phyloP scores from a whole-genome alignment of 345 rosid species.

The Gossypium anomalum region DNA sequence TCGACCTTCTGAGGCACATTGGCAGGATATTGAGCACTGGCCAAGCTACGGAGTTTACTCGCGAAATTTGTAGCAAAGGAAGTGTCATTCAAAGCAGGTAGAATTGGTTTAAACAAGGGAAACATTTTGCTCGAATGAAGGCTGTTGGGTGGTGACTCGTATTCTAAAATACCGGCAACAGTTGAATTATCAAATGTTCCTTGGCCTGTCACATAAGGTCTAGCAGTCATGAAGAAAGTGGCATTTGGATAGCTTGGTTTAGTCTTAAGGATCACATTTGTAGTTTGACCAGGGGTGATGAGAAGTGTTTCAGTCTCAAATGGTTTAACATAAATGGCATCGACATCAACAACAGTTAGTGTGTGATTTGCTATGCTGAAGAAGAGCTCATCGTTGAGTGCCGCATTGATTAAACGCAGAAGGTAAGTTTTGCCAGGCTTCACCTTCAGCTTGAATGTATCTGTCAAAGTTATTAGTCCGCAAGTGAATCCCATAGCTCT shows the following conservation, averaged over 20 bases:
- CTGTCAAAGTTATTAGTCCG: constrained; percentile 12
- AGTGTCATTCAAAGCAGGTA: constrained; percentile 56
- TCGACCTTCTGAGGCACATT: constrained; percentile 55
- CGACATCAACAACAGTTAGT: constrained; percentile 37
- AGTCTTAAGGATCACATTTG: constrained; percentile 41
- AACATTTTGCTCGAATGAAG: constrained; percentile 28
- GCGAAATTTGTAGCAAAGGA: constrained; percentile 43
- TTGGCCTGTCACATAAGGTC: constrained; percentile 60
- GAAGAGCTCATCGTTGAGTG: constrained; percentile 56
- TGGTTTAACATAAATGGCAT: constrained; percentile 39
- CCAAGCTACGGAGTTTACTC: constrained; percentile 48
- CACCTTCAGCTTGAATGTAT: constrained; percentile 44
- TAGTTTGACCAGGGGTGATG: constrained; percentile 45
- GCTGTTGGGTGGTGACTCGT: constrained; percentile 23
- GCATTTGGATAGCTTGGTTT: constrained; percentile 36
- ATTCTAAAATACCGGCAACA: constrained; percentile 35
- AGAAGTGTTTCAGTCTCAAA: constrained; percentile 37
- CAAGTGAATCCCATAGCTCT: not conserved
- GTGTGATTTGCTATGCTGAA: constrained; percentile 51
- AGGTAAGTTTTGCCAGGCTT: constrained; percentile 47
- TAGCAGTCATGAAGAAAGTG: constrained; percentile 51
- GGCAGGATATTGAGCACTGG: constrained; percentile 40
- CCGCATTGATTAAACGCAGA: constrained; percentile 44
- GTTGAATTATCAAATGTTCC: constrained; percentile 56
- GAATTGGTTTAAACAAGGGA: constrained; percentile 39